phyloP scores from a whole-genome alignment of 2,329 filamentous ascomycete species.

The Penicillium sp. region DNA sequence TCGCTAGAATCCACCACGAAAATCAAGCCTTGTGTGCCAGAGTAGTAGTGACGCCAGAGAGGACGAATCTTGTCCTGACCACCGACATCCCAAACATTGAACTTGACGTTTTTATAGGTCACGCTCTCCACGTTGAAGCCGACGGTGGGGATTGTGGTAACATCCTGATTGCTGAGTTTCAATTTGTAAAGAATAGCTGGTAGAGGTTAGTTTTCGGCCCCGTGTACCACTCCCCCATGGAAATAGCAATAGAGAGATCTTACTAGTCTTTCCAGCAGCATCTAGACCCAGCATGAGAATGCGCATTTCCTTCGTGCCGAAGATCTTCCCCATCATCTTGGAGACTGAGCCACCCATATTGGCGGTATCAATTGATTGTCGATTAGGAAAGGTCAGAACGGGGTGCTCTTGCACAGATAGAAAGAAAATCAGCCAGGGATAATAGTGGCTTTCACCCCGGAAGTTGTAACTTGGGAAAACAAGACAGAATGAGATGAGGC shows the following conservation, averaged over 20 bases:
- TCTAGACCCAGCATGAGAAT: conserved; percentile 97
- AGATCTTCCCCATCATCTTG: conserved; percentile 98
- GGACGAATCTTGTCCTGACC: conserved; percentile 98
- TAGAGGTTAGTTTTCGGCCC: not conserved
- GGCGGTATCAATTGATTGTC: conserved; percentile 16
- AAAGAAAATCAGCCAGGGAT: not conserved
- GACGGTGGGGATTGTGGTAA: conserved; percentile 97
- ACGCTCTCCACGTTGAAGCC: conserved; percentile 99
- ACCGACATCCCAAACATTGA: conserved; percentile 98
- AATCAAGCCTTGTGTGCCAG: conserved; percentile 93
- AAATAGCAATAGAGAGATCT: conserved; percentile 18
- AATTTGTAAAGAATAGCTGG: conserved; percentile 92
- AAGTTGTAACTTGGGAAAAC: conserved; percentile 13
- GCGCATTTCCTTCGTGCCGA: conserved; percentile 98
- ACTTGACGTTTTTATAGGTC: conserved; percentile 99
- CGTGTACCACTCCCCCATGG: not conserved
- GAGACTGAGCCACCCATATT: conserved; percentile 91
- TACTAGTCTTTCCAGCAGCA: conserved; percentile 93
- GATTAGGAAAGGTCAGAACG: not conserved
- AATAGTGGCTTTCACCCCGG: not conserved
- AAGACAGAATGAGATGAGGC: conserved; percentile 20
- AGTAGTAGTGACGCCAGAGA: conserved; percentile 97
- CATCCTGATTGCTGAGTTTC: conserved; percentile 89
- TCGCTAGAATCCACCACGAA: conserved; percentile 98
- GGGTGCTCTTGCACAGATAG: not conserved